Conservation (phyloP, 306 rosid genomes). For the Sechiopsis laciniata region DNA sequence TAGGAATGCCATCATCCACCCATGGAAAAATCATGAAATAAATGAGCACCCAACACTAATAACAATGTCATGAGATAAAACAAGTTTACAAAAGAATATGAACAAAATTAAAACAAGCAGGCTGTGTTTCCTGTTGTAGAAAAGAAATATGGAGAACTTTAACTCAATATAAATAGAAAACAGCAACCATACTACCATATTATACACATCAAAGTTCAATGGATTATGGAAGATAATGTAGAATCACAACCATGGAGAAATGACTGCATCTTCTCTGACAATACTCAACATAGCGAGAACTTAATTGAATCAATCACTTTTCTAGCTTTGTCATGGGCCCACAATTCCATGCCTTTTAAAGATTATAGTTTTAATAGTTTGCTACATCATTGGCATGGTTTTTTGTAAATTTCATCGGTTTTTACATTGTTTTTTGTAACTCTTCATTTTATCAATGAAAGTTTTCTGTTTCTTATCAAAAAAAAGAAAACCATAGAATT, state of each 20-base stretch:
- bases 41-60: not conserved
- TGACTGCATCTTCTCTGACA: too few relatives aligned
- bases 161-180: not conserved
- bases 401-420: too few relatives aligned
- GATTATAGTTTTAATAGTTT: too few relatives aligned
- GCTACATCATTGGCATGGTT: too few relatives aligned
- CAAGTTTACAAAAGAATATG: not conserved
- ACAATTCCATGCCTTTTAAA: too few relatives aligned
- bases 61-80: not conserved
- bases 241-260: not conserved
- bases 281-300: too few relatives aligned
- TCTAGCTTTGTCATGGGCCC: too few relatives aligned
- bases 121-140: not conserved
- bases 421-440: too few relatives aligned
- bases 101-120: constrained; percentile 3
- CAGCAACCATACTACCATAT: not conserved
- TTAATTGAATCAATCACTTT: too few relatives aligned
- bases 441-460: too few relatives aligned
- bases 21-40: not conserved
- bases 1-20: not conserved
- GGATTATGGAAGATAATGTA: not conserved
- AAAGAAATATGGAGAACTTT: not conserved
- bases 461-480: too few relatives aligned
- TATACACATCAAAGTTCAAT: not conserved
- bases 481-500: too few relatives aligned